A percentile compares a stretch with the other conserved stretches of the same genome.
phyloP scores from a whole-genome alignment of 345 rosid genomes.

The Theobroma cacao region DNA sequence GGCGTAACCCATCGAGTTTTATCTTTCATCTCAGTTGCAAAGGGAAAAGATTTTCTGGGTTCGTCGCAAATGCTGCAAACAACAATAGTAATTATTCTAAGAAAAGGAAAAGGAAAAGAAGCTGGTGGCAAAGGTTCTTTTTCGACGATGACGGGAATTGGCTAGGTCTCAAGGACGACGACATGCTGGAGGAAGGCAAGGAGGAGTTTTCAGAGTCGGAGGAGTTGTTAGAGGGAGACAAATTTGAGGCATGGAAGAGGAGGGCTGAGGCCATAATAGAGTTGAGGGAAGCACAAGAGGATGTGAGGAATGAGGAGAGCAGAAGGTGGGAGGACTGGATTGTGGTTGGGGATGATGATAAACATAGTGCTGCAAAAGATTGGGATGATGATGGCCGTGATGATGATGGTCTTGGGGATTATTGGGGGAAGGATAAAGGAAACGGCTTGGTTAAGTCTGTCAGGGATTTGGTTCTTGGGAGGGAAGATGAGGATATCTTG shows the following conservation, averaged over 20 bases:
- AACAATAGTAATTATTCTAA: conserved; percentile 25
- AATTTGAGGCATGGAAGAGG: conserved; percentile 90
- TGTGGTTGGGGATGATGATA: conserved; percentile 35
- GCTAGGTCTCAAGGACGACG: conserved; percentile 74
- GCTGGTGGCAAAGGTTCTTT: conserved; percentile 88
- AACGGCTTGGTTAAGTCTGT: conserved; percentile 65
- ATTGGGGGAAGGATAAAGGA: conserved; percentile 40
- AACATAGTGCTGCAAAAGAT: conserved; percentile 15
- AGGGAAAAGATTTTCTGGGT: conserved; percentile 34
- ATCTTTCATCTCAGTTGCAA: conserved; percentile 22
- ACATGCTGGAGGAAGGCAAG: conserved; percentile 42
- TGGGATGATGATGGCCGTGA: conserved; percentile 35
- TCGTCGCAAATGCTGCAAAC: conserved; percentile 46
- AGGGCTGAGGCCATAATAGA: conserved; percentile 90
- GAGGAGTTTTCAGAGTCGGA: conserved; percentile 34
- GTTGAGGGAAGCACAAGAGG: conserved; percentile 82
- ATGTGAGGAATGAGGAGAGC: conserved; percentile 60
- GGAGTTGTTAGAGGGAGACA: conserved; percentile 52
- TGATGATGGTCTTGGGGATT: conserved; percentile 30
- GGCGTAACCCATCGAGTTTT: conserved; percentile 19
- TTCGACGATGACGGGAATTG: conserved; percentile 83
- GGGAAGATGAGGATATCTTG: conserved; percentile 74
- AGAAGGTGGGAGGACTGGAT: conserved; percentile 98
- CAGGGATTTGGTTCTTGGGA: conserved; percentile 72
- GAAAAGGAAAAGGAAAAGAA: conserved; percentile 36